Evolutionary conservation across 164 flowering plant genomes (phyloP).

Genomic region (Tinospora cordifolia): DNA sequence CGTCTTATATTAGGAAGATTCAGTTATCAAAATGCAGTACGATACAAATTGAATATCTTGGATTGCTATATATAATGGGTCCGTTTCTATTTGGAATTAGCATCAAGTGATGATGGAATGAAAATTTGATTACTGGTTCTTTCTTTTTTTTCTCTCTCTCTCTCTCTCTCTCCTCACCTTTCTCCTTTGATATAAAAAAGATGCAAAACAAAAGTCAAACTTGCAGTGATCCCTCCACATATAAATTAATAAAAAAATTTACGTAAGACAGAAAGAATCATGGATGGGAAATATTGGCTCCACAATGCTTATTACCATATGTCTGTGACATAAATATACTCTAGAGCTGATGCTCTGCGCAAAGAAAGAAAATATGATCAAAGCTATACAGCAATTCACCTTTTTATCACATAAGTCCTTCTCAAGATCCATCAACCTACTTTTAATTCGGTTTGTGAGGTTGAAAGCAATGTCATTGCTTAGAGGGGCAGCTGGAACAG

Average conservation of each 20-base stretch:
- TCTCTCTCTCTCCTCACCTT: no score
- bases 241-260: neutral
- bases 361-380: neutral
- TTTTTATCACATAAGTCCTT: slow-evolving; percentile 68
- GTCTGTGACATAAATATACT: neutral
- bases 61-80: no score
- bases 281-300: neutral
- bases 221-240: neutral
- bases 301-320: neutral
- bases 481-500: slow-evolving; percentile 49
- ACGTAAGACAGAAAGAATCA: neutral
- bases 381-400: slow-evolving; percentile 29
- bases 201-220: neutral
- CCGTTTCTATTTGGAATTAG: no score
- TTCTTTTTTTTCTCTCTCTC: no score
- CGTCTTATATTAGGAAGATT: no score
- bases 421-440: slow-evolving; percentile 51
- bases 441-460: slow-evolving; percentile 50
- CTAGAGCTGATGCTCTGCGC: neutral
- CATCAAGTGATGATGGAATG: no score
- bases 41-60: no score
- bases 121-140: no score
- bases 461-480: slow-evolving; percentile 52
- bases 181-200: neutral
- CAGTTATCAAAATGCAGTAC: no score